Percentiles rank a stretch among this genome's conserved stretches.
Evolutionary conservation across 208 protist genomes (phyloP).

Genomic region (Acanthamoeba healyi): DNA sequence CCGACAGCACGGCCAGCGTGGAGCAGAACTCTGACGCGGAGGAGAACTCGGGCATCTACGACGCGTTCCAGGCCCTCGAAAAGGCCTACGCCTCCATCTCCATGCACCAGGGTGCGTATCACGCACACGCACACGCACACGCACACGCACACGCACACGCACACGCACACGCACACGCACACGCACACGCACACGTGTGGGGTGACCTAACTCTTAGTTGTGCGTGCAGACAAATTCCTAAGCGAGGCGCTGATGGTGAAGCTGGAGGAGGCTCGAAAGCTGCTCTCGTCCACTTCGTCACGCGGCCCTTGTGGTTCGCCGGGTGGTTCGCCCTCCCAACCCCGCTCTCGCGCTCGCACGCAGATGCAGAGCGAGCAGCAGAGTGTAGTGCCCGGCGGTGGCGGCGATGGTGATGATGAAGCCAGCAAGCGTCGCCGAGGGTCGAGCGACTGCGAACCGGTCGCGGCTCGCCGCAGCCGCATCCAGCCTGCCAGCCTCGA

Average conservation of each 20-base stretch:
- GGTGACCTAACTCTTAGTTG: not conserved
- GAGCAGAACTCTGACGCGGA: not conserved
- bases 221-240: not conserved
- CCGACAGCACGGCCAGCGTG: too few species aligned
- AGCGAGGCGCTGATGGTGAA: conserved; percentile 57
- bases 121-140: too few species aligned
- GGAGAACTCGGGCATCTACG: conserved; percentile 1
- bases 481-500: too few species aligned
- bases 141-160: too few species aligned
- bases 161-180: too few species aligned
- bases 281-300: conserved; percentile 4
- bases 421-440: not conserved
- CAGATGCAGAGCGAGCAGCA: not conserved
- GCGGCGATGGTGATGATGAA: not conserved
- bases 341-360: not conserved
- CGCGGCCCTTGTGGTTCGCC: too few species aligned
- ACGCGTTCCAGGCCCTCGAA: conserved; percentile 49
- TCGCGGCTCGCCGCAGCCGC: too few species aligned
- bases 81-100: conserved; percentile 51
- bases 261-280: conserved; percentile 3
- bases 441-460: not conserved
- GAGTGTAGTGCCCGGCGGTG: too few species aligned
- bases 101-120: too few species aligned
- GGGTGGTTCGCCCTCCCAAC: not conserved
- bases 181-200: too few species aligned